phyloP scores from a whole-genome alignment of 2,329 filamentous ascomycete species.

The Pseudonectria foliicola region DNA sequence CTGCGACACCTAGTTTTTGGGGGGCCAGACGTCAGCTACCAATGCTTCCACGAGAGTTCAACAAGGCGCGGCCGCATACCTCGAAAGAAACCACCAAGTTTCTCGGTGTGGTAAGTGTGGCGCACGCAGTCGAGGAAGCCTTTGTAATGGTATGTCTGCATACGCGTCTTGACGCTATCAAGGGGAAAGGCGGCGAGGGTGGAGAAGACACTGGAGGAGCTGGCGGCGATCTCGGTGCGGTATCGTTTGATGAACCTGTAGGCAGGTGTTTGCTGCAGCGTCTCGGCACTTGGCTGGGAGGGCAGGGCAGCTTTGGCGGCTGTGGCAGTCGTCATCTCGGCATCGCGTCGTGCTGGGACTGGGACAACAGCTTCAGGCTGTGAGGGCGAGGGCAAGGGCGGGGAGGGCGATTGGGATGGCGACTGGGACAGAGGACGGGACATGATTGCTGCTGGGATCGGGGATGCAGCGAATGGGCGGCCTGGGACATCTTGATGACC shows the following conservation, averaged over 20 bases:
- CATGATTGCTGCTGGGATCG: conserved; percentile 23
- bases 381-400: conserved; percentile 21
- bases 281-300: too few relatives aligned
- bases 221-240: conserved; percentile 73
- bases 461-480: conserved; percentile 14
- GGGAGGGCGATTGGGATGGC: conserved; percentile 19
- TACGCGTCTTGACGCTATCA: conserved; percentile 83
- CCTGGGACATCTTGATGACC: conserved; percentile 33
- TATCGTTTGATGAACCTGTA: conserved; percentile 60
- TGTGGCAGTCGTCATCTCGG: conserved; percentile 14
- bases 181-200: conserved; percentile 78
- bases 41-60: conserved; percentile 1
- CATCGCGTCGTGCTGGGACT: conserved; percentile 22
- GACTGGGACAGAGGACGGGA: conserved; percentile 9
- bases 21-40: conserved; percentile 8
- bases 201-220: conserved; percentile 68
- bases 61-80: conserved; percentile 45
- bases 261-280: conserved; percentile 22
- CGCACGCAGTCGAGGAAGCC: conserved; percentile 68
- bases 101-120: conserved; percentile 69
- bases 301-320: conserved; percentile 2
- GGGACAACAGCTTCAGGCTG: conserved; percentile 15
- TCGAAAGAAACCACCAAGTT: conserved; percentile 70
- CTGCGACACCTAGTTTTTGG: conserved; percentile 64
- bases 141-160: conserved; percentile 78